Percentiles rank a stretch among this genome's conserved stretches.
Evolutionary conservation across 2,329 filamentous ascomycete genomes (phyloP).

Genomic region (Apiospora kogelbergensis): DNA sequence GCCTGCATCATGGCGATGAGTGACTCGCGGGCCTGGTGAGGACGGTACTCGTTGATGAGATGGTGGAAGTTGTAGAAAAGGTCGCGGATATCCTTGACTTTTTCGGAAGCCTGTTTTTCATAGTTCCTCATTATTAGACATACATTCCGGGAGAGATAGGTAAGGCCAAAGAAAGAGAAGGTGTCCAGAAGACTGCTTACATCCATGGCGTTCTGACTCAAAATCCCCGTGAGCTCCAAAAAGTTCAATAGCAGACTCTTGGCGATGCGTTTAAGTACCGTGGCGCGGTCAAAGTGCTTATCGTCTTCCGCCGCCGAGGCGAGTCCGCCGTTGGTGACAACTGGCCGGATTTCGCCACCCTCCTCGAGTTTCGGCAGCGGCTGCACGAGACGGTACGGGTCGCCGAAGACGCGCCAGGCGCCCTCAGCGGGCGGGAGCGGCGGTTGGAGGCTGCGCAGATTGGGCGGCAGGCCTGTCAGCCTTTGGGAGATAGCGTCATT

Average conservation of each 20-base stretch:
- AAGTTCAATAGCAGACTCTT: conserved; percentile 89
- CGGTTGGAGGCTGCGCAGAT: conserved; percentile 77
- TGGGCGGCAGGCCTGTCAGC: conserved; percentile 59
- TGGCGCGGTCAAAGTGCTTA: conserved; percentile 61
- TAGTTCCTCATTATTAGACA: neutral
- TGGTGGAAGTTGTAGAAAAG: conserved; percentile 91
- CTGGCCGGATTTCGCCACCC: conserved; percentile 65
- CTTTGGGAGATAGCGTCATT: neutral
- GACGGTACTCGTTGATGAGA: conserved; percentile 89
- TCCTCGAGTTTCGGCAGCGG: conserved; percentile 67
- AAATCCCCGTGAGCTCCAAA: conserved; percentile 74
- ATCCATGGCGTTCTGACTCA: conserved; percentile 64
- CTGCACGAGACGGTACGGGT: conserved; percentile 63
- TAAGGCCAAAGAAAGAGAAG: neutral
- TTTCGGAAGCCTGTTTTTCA: conserved; percentile 59
- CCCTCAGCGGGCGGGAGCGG: conserved; percentile 71
- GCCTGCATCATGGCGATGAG: conserved; percentile 87
- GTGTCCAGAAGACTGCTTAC: conserved; percentile 28
- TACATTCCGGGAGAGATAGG: neutral
- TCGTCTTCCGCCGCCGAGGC: conserved; percentile 47
- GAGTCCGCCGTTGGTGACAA: conserved; percentile 47
- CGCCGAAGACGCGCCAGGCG: conserved; percentile 75
- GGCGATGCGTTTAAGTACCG: conserved; percentile 73
- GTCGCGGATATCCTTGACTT: conserved; percentile 76
- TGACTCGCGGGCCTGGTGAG: conserved; percentile 87